These are phyloP conservation scores for Lecanosticta acicola DNA, from an alignment of 2,329 filamentous ascomycete genomes.

Conservation along the genomic window DNA sequence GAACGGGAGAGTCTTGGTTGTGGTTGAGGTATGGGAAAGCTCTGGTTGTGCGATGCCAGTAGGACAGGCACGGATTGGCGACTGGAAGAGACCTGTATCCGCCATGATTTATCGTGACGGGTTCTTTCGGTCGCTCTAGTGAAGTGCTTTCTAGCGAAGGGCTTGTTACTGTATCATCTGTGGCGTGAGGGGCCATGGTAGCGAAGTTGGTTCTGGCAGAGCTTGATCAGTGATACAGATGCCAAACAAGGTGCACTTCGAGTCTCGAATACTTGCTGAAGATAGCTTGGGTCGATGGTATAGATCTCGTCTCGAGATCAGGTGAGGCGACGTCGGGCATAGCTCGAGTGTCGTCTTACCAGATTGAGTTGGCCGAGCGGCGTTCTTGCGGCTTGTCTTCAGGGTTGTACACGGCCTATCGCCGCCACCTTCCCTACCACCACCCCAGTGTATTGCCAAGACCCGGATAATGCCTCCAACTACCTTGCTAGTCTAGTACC, in stretches of 20 bases:
- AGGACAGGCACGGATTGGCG: conserved; percentile 32
- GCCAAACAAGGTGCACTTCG: too few species aligned
- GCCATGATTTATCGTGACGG: neutral
- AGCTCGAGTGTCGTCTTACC: neutral
- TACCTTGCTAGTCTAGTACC: neutral
- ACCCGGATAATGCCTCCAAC: too few species aligned
- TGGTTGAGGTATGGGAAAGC: conserved; percentile 39
- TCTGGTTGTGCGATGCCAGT: conserved; percentile 45
- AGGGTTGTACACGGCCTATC: conserved; percentile 2
- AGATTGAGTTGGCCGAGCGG: conserved; percentile 2
- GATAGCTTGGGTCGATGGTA: too few species aligned
- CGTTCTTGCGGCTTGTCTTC: neutral
- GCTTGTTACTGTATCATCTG: neutral
- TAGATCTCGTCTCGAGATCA: neutral
- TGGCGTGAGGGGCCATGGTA: conserved; percentile 19
- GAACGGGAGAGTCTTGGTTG: conserved; percentile 33
- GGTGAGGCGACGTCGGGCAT: neutral
- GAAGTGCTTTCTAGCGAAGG: neutral
- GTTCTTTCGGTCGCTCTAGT: neutral
- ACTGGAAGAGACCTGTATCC: conserved; percentile 18
- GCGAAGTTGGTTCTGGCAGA: neutral
- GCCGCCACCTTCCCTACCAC: neutral
- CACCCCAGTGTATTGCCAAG: conserved; percentile 3
- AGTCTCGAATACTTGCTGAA: too few species aligned
- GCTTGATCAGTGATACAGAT: too few species aligned